Base-by-base conservation (phyloP, 495 filamentous ascomycete species). In the Lichina pygmaea region DNA sequence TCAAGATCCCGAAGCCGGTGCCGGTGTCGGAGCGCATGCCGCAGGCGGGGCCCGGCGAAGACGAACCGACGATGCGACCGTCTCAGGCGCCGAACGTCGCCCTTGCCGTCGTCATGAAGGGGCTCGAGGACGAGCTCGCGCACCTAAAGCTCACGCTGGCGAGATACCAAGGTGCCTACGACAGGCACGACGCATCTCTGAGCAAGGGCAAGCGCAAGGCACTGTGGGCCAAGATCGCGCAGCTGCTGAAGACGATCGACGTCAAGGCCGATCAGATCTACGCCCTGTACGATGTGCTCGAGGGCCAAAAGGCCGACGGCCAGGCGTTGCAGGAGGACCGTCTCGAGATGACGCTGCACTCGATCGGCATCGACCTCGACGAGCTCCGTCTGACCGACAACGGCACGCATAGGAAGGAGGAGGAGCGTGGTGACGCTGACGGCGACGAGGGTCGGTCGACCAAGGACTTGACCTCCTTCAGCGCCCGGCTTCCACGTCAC, bases 221-320 rank as follows among this genome's bases (percentile, higher is more conserved):
- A 8, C 50, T 86, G 33, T 63, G 72, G 47, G 63, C 57, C 30
- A 72, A 75, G 51, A 77, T 91, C 37, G 69, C 76, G 51, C 63
- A 64, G 46, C 49, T 86, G 30, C 55, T 77, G 34, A 63, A 63
- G 43, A 67, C 71, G 45, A 73, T 86, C 39, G 81, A 89, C 54
- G 63, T 66, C 48, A 86, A 86, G 57, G 71, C 75, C n/a, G 80
- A 85, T 47, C 81, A 91, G 55, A 76, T 94, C 39, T 94, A 94
- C 55, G 68, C 72, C 7, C 64, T 94, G 7, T 84, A 91, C 49
- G 86, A 95, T 54, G 84, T 93, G 7, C 67, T 92, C 8, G 86
- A 93, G 55, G 83, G 78, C 8, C 75, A 79, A 54, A 81, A 78
- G 62, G 57, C 64, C 44, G 63, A 66, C 16, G 75, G 72, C 1